Percentiles rank a stretch among this genome's conserved stretches.
phyloP scores from a whole-genome alignment of 192 early-diverging fungal species.

The Chytriomyces sp. region DNA sequence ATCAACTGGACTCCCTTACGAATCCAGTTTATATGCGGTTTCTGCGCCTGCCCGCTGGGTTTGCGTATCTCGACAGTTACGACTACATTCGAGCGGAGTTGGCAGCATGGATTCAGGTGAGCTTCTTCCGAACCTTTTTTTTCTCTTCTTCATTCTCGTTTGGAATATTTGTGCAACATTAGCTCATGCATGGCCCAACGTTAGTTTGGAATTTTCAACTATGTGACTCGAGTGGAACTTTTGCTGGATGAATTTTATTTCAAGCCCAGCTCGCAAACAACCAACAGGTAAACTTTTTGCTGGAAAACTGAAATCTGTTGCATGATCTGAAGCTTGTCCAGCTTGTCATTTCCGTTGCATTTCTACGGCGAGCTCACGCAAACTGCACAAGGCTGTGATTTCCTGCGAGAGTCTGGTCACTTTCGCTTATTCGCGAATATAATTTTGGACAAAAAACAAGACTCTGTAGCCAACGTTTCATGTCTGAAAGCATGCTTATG shows the following conservation, averaged over 20 bases:
- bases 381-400: conserved; percentile 72
- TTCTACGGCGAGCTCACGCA: conserved; percentile 82
- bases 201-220: conserved; percentile 67
- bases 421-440: conserved; percentile 66
- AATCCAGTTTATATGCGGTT: conserved; percentile 47
- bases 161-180: too few relatives aligned
- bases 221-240: conserved; percentile 71
- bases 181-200: too few relatives aligned
- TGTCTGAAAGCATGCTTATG: conserved; percentile 76
- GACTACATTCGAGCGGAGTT: conserved; percentile 77
- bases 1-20: conserved; percentile 66
- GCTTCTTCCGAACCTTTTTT: too few relatives aligned
- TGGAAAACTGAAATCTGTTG: neutral
- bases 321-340: conserved; percentile 19
- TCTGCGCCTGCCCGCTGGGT: conserved; percentile 73
- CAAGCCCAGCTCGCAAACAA: neutral
- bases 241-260: conserved; percentile 57
- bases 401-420: conserved; percentile 69
- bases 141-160: too few relatives aligned
- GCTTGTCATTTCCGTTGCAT: conserved; percentile 60
- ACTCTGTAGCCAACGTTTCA: conserved; percentile 36
- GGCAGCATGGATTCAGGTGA: conserved; percentile 82
- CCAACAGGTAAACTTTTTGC: neutral
- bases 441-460: conserved; percentile 57
- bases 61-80: conserved; percentile 70